phyloP scores from a whole-genome alignment of 129 eudicot species.

The Lactuca sativa region DNA sequence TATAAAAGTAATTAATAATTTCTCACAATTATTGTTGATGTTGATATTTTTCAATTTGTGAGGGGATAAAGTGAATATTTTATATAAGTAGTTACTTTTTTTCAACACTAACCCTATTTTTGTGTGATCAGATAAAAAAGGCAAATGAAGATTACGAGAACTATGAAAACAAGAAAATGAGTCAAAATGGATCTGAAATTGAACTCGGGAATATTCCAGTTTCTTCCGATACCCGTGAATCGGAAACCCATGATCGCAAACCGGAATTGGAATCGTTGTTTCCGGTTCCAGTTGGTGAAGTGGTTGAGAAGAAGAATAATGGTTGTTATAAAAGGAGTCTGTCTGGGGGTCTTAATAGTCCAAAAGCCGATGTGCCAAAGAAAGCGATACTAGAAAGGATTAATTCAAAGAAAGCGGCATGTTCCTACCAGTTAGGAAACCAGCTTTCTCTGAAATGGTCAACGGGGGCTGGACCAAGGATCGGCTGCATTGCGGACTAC shows the following conservation, averaged over 20 bases:
- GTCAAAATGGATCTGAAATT: neutral
- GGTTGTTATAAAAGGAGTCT: slow-evolving; percentile 60
- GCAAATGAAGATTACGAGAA: slow-evolving; percentile 62
- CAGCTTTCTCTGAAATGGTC: slow-evolving; percentile 89
- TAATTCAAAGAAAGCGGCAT: slow-evolving; percentile 65
- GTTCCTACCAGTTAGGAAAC: slow-evolving; percentile 72
- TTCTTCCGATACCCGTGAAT: slow-evolving; percentile 16
- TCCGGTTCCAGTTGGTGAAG: slow-evolving; percentile 25
- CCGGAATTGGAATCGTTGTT: slow-evolving; percentile 9
- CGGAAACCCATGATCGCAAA: slow-evolving; percentile 11
- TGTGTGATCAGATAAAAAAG: slow-evolving; percentile 49
- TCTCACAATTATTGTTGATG: too few species aligned
- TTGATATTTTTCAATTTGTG: too few species aligned
- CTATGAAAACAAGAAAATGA: slow-evolving; percentile 29
- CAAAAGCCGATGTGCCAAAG: slow-evolving; percentile 66
- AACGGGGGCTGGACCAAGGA: slow-evolving; percentile 88
- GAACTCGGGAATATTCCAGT: slow-evolving; percentile 13
- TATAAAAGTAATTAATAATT: too few species aligned
- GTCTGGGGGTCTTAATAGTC: slow-evolving; percentile 89
- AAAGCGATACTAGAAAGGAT: slow-evolving; percentile 71
- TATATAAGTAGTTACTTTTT: neutral
- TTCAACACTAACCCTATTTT: neutral
- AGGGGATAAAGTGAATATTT: neutral
- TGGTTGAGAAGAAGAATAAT: slow-evolving; percentile 24
- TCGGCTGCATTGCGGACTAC: slow-evolving; percentile 93